Percentiles rank a stretch among this genome's conserved stretches.
These are phyloP conservation scores for Aotearoamyces nothofagi DNA, from an alignment of 2,329 filamentous ascomycete genomes.

Conservation along the genomic window DNA sequence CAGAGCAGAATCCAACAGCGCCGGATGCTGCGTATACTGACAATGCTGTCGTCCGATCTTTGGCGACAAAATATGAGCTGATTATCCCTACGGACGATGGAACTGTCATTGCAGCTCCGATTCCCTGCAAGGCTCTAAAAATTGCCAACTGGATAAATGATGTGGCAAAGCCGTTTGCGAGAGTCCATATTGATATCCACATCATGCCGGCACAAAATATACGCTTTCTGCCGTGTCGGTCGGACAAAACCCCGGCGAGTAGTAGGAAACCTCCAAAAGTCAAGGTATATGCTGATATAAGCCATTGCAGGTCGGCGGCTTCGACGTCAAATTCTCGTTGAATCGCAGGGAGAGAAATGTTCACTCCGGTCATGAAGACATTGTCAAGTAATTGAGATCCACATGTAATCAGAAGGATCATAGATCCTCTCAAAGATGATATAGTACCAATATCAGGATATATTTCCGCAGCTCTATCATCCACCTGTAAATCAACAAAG, in stretches of 20 bases:
- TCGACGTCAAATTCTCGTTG: slow-evolving; percentile 22
- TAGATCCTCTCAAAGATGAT: slow-evolving; percentile 22
- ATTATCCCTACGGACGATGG: slow-evolving; percentile 31
- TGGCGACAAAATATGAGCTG: slow-evolving; percentile 23
- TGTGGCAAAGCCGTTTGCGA: slow-evolving; percentile 23
- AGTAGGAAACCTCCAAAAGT: slow-evolving; percentile 23
- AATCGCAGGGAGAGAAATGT: slow-evolving; percentile 25
- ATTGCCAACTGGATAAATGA: slow-evolving; percentile 26
- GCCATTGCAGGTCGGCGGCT: slow-evolving; percentile 23
- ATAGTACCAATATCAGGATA: slow-evolving; percentile 21
- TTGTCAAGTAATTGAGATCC: slow-evolving; percentile 28
- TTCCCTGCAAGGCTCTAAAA: slow-evolving; percentile 29
- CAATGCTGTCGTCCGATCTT: slow-evolving; percentile 23
- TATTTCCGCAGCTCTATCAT: neutral
- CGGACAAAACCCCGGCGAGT: slow-evolving; percentile 20
- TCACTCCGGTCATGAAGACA: slow-evolving; percentile 27
- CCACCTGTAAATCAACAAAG: no score
- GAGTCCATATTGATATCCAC: slow-evolving; percentile 21
- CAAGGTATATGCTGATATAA: slow-evolving; percentile 25
- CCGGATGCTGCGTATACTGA: slow-evolving; percentile 24
- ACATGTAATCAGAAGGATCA: slow-evolving; percentile 24
- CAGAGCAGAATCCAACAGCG: slow-evolving; percentile 24
- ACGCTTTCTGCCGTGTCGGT: slow-evolving; percentile 23
- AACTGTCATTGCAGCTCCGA: slow-evolving; percentile 29
- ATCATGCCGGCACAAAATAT: slow-evolving; percentile 23